phyloP scores from a whole-genome alignment of 2,329 filamentous ascomycete genomes.

The Drechslerella coelobrocha region DNA sequence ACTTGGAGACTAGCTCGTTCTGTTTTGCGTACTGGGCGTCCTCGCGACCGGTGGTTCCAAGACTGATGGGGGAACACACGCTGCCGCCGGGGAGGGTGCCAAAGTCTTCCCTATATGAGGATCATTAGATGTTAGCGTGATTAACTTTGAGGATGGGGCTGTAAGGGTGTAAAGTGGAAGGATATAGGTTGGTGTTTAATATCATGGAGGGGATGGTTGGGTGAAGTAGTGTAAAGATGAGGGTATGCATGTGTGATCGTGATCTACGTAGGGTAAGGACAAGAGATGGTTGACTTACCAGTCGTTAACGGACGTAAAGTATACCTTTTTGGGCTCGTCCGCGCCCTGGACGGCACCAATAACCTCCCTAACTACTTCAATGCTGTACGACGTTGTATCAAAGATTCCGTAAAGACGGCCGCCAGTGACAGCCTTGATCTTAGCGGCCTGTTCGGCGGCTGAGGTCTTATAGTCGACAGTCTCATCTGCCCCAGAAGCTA shows the following conservation, averaged over 20 bases:
- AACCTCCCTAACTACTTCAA: constrained; percentile 14
- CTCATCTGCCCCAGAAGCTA: constrained; percentile 31
- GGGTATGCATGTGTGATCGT: not conserved
- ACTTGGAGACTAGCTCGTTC: constrained; percentile 16
- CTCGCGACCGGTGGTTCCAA: constrained; percentile 24
- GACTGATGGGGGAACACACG: constrained; percentile 19
- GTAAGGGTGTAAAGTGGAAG: not conserved
- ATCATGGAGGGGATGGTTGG: not conserved
- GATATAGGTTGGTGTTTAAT: not conserved
- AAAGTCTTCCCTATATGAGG: constrained; percentile 27
- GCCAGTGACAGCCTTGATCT: constrained; percentile 30
- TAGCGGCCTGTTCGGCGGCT: constrained; percentile 27
- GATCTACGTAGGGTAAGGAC: not conserved
- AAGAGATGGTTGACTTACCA: constrained; percentile 32
- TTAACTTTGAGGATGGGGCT: not conserved
- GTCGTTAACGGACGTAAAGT: constrained; percentile 38
- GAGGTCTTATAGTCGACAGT: constrained; percentile 41
- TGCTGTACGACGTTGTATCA: constrained; percentile 28
- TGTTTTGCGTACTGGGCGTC: constrained; percentile 10
- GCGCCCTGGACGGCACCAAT: constrained; percentile 26
- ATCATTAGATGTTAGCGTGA: not conserved
- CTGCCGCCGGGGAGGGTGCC: constrained; percentile 25
- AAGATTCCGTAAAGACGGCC: constrained; percentile 36
- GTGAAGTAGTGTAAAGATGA: not conserved
- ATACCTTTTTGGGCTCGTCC: constrained; percentile 31